Evolutionary conservation across 768 basidiomycete genomes (phyloP), one percentile per base, ranked within the genome.

Genomic region (Filobasidium floriforme): DNA sequence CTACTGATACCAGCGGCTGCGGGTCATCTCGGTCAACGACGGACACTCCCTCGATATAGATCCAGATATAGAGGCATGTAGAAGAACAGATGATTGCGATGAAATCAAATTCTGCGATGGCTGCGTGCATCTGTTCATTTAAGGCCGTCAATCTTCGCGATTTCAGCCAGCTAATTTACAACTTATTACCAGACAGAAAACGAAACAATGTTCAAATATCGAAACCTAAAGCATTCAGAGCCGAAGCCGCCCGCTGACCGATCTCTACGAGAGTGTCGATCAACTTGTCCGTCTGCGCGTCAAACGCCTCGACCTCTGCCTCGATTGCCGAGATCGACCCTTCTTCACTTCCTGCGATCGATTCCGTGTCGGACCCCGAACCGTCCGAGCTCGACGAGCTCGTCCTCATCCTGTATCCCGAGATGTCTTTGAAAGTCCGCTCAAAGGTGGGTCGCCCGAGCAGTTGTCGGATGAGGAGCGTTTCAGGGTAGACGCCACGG

Each of bases 371-470:
- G 5, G 59, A 41, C 28, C 22, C 57, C n/a, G 28, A 43, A 26
- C 28, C 41, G 32, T 64, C 59, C 41, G 3, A 41, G 14, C 5
- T 37, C 22, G 44, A 59, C 41, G 9, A 59, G 41, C 55, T 22
- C 24, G 29, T 28, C 26, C 41, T 41, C 60, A 9, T 28, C 18
- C 29, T 61, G 32, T 51, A 54, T 11, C 29, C 40, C 29, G 10
- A 41, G 52, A 37, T 40, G 28, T 37, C 10, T 26, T 60, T 46
- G 43, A 51, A 51, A 10, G 68, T 44, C 32, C 74, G 71, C 1
- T 70, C 60, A 68, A 77, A 77, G n/a, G 67, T 64, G 1, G 73
- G 72, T 28, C 71, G 72, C 7, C 73, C 71, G n/a, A 77, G 62
- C 12, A 73, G 52, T 24, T 72, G 54, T 32, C 76, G 65, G 24